These are phyloP conservation scores for Tanacetum coccineum DNA, from an alignment of 129 eudicot species.

Conservation along the genomic window DNA sequence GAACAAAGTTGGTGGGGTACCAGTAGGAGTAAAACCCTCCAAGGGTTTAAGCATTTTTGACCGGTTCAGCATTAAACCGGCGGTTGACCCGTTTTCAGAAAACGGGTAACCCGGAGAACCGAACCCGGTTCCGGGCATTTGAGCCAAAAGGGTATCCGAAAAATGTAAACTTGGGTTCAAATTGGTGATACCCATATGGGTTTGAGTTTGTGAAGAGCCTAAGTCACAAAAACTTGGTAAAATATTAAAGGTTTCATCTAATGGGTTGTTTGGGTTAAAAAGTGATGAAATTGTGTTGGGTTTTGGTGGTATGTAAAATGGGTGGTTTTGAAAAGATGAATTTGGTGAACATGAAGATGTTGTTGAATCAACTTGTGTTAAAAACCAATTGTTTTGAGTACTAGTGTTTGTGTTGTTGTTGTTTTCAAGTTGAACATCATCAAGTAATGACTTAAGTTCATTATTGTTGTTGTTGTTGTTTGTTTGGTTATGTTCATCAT, in stretches of 20 bases:
- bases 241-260: conserved; percentile 42
- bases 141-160: conserved; percentile 45
- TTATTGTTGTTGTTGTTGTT: conserved; percentile 4
- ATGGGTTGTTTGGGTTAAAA: conserved; percentile 32
- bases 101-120: conserved; percentile 44
- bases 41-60: conserved; percentile 73
- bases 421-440: conserved; percentile 50
- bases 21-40: conserved; percentile 49
- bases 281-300: conserved; percentile 24
- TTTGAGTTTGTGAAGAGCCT: conserved; percentile 1
- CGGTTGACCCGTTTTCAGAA: conserved; percentile 31
- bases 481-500: conserved; percentile 33
- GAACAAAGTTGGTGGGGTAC: conserved; percentile 72
- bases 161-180: conserved; percentile 42
- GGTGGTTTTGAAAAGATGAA: conserved; percentile 35
- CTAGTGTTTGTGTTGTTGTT: conserved; percentile 34
- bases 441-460: conserved; percentile 28
- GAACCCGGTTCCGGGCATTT: conserved; percentile 37
- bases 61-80: conserved; percentile 47
- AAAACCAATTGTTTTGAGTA: conserved; percentile 29
- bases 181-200: no score
- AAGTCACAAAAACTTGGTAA: conserved; percentile 42
- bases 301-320: conserved; percentile 44
- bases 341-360: conserved; percentile 57
- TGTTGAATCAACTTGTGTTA: conserved; percentile 50